Base-by-base conservation (phyloP, 2,329 filamentous ascomycete species). In the Botrytis squamosa region DNA sequence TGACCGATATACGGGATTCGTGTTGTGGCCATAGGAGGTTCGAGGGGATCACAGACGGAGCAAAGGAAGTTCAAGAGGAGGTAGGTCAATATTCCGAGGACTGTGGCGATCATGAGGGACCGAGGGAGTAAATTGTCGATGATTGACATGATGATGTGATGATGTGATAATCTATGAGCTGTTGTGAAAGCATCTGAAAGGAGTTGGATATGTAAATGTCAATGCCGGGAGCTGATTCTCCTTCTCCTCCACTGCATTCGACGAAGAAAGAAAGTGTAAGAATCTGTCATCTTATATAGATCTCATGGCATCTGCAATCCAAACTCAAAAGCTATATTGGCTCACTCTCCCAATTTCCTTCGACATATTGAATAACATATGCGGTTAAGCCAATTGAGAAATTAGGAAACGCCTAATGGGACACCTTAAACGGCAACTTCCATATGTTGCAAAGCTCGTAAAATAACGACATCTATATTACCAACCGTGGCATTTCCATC, bases 1-100 rank as follows among this genome's bases (percentile, higher is more conserved):
- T 68, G 72, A 10, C 75, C 74, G 22, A 76, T 12, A 25, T 72
- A 76, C 9, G 75, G 75, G 29, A 76, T 63, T 33, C 20, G 4
- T 36, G 68, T 63, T n/a, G 20, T 42, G 12, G 8, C 68, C 2
- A 42, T 22, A 2, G 40, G 68, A 46, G 68, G 68, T 33, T 70
- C 68, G 29, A 40, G 29, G n/a, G 40, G 16, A 46, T 46, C 63
- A 18, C 18, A 46, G 42, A 12, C 20, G 18, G 42, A 29, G n/a
- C 9, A 65, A 9, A 65, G 20, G n/a, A 65, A 29, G 40, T 16
- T n/a, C 2, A 65, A 29, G n/a, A 65, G n/a, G n/a, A 65, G 10
- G 40, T 65, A 65, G 18, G 63, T 65, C 29, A 44, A 16, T 46
- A 46, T 25, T 25, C 40, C 3, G 0, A 65, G 40, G 5, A 3